Conservation (phyloP, 805 yeast species). For the Sugiyamaella smithiae region DNA sequence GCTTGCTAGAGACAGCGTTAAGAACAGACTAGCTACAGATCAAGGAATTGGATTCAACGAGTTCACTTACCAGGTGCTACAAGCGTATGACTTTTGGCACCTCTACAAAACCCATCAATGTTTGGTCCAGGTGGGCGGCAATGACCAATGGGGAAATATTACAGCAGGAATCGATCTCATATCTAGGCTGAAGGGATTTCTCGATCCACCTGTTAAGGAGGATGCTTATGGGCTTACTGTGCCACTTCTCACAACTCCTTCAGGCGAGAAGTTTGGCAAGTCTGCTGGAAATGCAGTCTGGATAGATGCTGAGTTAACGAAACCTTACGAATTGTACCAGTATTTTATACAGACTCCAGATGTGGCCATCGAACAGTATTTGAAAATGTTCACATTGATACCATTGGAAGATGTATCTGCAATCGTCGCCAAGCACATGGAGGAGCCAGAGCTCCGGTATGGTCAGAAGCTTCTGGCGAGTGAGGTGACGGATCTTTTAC, state of each 20-base stretch:
- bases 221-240: slow-evolving; percentile 73
- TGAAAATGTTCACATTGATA: slow-evolving; percentile 75
- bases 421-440: slow-evolving; percentile 51
- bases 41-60: slow-evolving; percentile 90
- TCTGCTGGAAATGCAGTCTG: slow-evolving; percentile 97
- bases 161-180: slow-evolving; percentile 93
- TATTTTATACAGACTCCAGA: slow-evolving; percentile 79
- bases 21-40: slow-evolving; percentile 62
- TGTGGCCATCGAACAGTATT: slow-evolving; percentile 62
- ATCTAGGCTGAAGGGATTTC: slow-evolving; percentile 45
- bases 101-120: slow-evolving; percentile 59
- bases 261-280: slow-evolving; percentile 93
- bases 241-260: slow-evolving; percentile 81
- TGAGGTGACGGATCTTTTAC: slow-evolving; percentile 83
- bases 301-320: slow-evolving; percentile 68
- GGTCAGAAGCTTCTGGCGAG: slow-evolving; percentile 79
- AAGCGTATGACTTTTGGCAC: slow-evolving; percentile 91
- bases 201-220: slow-evolving; percentile 14
- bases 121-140: slow-evolving; percentile 83
- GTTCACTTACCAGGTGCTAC: slow-evolving; percentile 87
- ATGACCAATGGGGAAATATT: slow-evolving; percentile 98
- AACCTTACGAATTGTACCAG: slow-evolving; percentile 81
- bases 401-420: slow-evolving; percentile 59
- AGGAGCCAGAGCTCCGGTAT: slow-evolving; percentile 58
- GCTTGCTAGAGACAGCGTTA: slow-evolving; percentile 86